These are phyloP conservation scores for Xanthoceras sorbifolium DNA, from an alignment of 345 rosid species.

Conservation along the genomic window DNA sequence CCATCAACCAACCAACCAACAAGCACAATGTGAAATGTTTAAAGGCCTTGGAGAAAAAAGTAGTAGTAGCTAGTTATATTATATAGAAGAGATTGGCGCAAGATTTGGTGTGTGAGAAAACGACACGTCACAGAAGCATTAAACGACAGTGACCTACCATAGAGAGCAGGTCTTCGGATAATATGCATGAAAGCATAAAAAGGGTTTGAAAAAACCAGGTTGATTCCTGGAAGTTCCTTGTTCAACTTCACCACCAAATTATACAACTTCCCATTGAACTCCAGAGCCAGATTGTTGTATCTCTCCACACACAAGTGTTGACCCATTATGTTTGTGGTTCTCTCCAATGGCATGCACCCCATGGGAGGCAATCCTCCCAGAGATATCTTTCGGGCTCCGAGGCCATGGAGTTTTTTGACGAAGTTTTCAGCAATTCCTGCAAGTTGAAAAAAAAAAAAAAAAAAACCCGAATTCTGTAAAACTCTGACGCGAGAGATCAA, in stretches of 20 bases:
- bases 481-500: not conserved
- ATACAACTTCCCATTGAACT: conserved; percentile 47
- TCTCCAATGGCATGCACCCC: conserved; percentile 73
- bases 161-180: conserved; percentile 41
- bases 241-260: conserved; percentile 31
- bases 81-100: not conserved
- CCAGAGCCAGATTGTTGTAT: conserved; percentile 48
- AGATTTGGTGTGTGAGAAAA: not conserved
- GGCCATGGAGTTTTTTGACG: conserved; percentile 36
- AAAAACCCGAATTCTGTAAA: not conserved
- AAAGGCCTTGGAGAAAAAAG: not conserved
- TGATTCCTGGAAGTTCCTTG: conserved; percentile 46
- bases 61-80: no score
- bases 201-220: conserved; percentile 46
- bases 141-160: conserved; percentile 27
- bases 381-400: conserved; percentile 64
- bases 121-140: not conserved
- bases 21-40: not conserved
- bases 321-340: conserved; percentile 47
- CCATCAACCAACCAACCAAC: not conserved
- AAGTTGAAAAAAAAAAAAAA: conserved; percentile 23
- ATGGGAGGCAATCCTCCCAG: conserved; percentile 64
- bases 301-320: conserved; percentile 40
- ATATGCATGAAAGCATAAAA: conserved; percentile 39
- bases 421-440: conserved; percentile 43